Conservation (phyloP, 2,329 filamentous ascomycete species). For the Paecilomyces fulvus region DNA sequence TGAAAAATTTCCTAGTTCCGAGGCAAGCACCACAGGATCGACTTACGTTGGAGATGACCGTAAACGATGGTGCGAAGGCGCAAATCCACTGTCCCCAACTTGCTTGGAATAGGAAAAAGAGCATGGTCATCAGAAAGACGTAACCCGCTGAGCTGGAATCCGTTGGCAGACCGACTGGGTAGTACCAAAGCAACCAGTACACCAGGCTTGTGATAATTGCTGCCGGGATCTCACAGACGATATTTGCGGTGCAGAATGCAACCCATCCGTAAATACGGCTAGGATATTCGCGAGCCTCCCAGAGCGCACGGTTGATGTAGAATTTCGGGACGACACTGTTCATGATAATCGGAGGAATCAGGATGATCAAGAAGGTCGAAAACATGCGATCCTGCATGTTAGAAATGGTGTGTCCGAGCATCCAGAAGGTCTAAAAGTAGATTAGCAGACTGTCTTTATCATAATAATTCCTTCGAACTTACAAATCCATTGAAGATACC, state of each 20-base stretch:
- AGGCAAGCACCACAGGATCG: background rate
- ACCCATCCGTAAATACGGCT: conserved; percentile 70
- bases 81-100: conserved; percentile 80
- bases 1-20: background rate
- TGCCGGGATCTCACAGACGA: conserved; percentile 64
- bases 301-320: conserved; percentile 62
- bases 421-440: conserved; percentile 54
- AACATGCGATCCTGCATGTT: conserved; percentile 75
- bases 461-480: conserved; percentile 1
- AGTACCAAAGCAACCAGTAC: conserved; percentile 73
- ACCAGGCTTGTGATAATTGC: conserved; percentile 56
- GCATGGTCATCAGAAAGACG: conserved; percentile 66
- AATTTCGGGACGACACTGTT: conserved; percentile 72
- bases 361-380: conserved; percentile 56
- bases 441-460: background rate
- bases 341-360: conserved; percentile 62
- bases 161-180: conserved; percentile 59
- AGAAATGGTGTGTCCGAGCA: conserved; percentile 54
- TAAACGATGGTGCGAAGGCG: conserved; percentile 70
- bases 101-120: conserved; percentile 68
- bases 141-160: conserved; percentile 62
- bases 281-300: conserved; percentile 65
- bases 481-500: conserved; percentile 69
- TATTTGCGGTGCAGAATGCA: conserved; percentile 65
- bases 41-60: conserved; percentile 61